A percentile compares a stretch with the other conserved stretches of the same genome.
Evolutionary conservation across 129 eudicot genomes (phyloP).

Genomic region (Lactuca sativa): DNA sequence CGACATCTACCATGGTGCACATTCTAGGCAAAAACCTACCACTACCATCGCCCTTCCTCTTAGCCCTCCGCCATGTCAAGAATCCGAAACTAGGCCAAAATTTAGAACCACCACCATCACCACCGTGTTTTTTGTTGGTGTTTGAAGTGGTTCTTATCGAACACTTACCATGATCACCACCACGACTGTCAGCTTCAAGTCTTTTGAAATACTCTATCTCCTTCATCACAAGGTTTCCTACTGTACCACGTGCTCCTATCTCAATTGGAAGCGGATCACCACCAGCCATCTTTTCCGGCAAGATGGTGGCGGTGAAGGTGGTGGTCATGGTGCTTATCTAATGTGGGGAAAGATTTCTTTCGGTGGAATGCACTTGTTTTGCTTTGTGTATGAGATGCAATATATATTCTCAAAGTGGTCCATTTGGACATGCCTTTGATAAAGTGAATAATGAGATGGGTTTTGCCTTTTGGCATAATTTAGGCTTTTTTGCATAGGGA

Average conservation of each 20-base stretch:
- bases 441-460: conserved; percentile 53
- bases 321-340: conserved; percentile 24
- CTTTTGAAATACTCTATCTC: conserved; percentile 79
- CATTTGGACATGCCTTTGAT: conserved; percentile 35
- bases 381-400: conserved; percentile 31
- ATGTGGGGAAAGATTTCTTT: conserved; percentile 39
- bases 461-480: conserved; percentile 28
- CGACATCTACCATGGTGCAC: conserved; percentile 65
- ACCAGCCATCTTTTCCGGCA: conserved; percentile 45
- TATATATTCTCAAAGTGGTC: conserved; percentile 28
- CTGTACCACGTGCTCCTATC: conserved; percentile 82
- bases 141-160: conserved; percentile 19
- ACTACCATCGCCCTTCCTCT: conserved; percentile 45
- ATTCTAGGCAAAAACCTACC: conserved; percentile 51
- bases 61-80: conserved; percentile 56
- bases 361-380: conserved; percentile 35
- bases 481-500: conserved; percentile 38
- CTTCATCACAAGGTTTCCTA: conserved; percentile 84
- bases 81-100: conserved; percentile 51
- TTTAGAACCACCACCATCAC: conserved; percentile 32
- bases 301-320: conserved; percentile 16
- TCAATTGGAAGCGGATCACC: conserved; percentile 53
- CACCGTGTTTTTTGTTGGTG: conserved; percentile 23
- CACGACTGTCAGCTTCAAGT: conserved; percentile 33
- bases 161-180: conserved; percentile 36